A percentile compares a stretch with the other conserved stretches of the same genome.
phyloP scores from a whole-genome alignment of 2,329 filamentous ascomycete genomes.

The Exophiala viscosa region DNA sequence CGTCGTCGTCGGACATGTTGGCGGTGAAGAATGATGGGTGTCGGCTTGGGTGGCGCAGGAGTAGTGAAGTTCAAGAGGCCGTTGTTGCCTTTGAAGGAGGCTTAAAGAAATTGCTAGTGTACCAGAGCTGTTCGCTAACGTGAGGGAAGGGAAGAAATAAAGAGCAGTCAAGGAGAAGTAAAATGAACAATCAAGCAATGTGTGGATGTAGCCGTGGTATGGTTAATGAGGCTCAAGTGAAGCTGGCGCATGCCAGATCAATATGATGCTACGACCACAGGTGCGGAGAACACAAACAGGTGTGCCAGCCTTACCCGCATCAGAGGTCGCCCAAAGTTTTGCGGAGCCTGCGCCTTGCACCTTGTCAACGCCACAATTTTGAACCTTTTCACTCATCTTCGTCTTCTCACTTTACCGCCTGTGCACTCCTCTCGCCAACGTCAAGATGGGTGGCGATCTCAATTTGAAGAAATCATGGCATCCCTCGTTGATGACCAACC shows the following conservation, averaged over 20 bases:
- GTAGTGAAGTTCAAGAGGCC: background rate
- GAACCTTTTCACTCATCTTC: background rate
- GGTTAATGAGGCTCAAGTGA: background rate
- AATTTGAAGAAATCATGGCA: conserved; percentile 78
- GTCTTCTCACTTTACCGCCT: background rate
- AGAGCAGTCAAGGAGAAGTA: background rate
- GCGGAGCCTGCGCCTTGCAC: conserved; percentile 3
- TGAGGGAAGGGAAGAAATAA: too few species aligned
- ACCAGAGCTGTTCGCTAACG: too few species aligned
- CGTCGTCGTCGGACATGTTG: conserved; percentile 76
- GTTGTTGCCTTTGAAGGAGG: background rate
- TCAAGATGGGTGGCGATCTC: conserved; percentile 86
- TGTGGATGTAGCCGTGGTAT: background rate
- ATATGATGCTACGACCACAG: background rate
- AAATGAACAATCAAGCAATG: background rate
- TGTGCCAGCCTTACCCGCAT: conserved; percentile 2
- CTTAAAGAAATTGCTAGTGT: too few species aligned
- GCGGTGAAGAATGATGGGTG: background rate
- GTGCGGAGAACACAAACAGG: background rate
- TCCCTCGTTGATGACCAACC: conserved; percentile 84
- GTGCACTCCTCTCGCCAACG: conserved; percentile 9
- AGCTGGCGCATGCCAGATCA: background rate
- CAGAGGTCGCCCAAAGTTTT: background rate
- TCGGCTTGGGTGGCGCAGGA: background rate
- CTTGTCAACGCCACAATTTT: background rate